Conservation (phyloP, 2,329 filamentous ascomycete species). For the Albophoma yamanashiensis region DNA sequence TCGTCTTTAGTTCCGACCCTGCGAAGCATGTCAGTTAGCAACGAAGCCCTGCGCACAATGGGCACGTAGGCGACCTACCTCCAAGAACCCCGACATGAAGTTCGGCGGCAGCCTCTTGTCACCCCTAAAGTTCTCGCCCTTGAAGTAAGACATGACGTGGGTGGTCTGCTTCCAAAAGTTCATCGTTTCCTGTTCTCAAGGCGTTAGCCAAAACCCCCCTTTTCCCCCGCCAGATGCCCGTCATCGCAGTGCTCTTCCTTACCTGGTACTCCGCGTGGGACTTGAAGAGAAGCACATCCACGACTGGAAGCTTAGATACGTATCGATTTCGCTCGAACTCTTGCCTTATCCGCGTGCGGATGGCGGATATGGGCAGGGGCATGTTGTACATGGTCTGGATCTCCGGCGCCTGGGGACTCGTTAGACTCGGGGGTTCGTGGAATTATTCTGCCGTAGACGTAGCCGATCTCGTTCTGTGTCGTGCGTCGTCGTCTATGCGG, state of each 20-base stretch:
- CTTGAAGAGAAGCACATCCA: constrained; percentile 84
- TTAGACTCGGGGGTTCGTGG: constrained; percentile 4
- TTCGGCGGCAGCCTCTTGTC: constrained; percentile 68
- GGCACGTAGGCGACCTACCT: constrained; percentile 47
- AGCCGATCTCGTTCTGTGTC: not conserved
- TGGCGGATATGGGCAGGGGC: constrained; percentile 72
- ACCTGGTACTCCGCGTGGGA: constrained; percentile 94
- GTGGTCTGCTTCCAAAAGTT: constrained; percentile 98
- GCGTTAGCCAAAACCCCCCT: constrained; percentile 20
- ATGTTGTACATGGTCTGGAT: constrained; percentile 97
- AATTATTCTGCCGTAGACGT: not conserved
- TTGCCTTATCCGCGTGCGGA: constrained; percentile 89
- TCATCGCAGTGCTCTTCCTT: constrained; percentile 10
- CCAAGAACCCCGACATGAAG: constrained; percentile 91
- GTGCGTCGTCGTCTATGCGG: not conserved
- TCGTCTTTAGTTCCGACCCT: constrained; percentile 46
- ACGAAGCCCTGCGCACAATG: not conserved
- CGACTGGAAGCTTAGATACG: constrained; percentile 76
- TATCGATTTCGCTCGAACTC: constrained; percentile 95
- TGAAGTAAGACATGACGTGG: constrained; percentile 95
- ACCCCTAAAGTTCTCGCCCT: constrained; percentile 69
- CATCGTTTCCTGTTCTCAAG: constrained; percentile 67
- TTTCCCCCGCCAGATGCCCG: not conserved
- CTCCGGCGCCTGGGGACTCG: constrained; percentile 64
- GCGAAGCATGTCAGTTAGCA: constrained; percentile 1